A percentile compares a stretch with the other conserved stretches of the same genome.
Conservation (phyloP, 169 alveolate species). For the Eimeria acervulina region DNA sequence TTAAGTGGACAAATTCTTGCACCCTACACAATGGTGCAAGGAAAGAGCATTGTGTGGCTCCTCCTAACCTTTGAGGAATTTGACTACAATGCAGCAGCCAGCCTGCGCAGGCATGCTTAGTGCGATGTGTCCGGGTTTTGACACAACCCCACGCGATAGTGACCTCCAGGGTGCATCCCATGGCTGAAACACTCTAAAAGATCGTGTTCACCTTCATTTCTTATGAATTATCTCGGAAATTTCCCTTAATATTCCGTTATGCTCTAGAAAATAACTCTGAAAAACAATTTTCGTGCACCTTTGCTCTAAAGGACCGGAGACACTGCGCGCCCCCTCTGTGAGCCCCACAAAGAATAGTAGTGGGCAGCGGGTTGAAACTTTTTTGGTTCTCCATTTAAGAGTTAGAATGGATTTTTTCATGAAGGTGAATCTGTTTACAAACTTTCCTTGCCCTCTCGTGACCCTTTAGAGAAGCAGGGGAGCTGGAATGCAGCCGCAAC, state of each 20-base stretch:
- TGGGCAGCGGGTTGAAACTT: neutral
- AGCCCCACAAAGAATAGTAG: slow-evolving; percentile 16
- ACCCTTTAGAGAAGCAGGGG: neutral
- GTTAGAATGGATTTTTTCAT: neutral
- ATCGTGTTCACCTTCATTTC: neutral
- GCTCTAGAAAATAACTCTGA: neutral
- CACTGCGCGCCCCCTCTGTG: neutral
- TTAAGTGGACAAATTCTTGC: neutral
- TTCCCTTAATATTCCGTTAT: neutral
- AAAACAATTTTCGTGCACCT: neutral
- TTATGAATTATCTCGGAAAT: neutral
- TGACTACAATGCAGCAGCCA: neutral
- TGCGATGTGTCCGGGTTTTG: neutral
- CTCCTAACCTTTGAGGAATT: neutral
- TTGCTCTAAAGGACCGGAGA: neutral
- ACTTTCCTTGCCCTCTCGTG: neutral
- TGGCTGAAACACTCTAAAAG: neutral
- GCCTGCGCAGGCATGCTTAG: neutral
- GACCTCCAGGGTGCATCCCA: neutral
- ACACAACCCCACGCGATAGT: neutral
- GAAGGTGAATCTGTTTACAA: neutral
- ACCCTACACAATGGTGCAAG: neutral
- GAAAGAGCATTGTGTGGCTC: neutral
- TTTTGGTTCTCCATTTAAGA: neutral
- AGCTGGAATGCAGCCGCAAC: neutral